These are phyloP conservation scores for Dactylellina parvicollis DNA, from an alignment of 2,329 filamentous ascomycete species.

Conservation along the genomic window DNA sequence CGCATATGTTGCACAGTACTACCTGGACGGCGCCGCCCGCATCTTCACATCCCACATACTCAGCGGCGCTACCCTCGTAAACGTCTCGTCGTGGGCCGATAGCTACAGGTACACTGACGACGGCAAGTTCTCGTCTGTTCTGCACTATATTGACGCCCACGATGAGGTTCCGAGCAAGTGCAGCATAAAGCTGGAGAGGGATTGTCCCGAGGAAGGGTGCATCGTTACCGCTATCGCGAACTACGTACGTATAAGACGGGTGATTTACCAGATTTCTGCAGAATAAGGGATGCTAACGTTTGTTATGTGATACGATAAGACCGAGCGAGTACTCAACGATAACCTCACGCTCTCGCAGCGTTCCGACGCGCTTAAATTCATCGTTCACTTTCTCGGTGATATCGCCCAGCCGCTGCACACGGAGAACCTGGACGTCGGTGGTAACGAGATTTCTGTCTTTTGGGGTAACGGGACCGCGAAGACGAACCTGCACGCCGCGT, in stretches of 20 bases:
- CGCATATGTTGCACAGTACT: slow-evolving; percentile 55
- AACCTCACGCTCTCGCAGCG: slow-evolving; percentile 38
- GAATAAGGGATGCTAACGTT: slow-evolving; percentile 66
- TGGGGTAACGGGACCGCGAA: slow-evolving; percentile 65
- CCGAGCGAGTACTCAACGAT: slow-evolving; percentile 27
- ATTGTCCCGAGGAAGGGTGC: slow-evolving; percentile 71
- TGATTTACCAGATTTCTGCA: slow-evolving; percentile 52
- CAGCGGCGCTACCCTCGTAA: slow-evolving; percentile 66
- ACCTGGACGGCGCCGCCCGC: slow-evolving; percentile 54
- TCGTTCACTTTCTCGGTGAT: slow-evolving; percentile 70
- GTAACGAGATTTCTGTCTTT: slow-evolving; percentile 73
- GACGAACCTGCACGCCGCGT: slow-evolving; percentile 76
- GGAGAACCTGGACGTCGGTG: slow-evolving; percentile 72
- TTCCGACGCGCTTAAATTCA: slow-evolving; percentile 54
- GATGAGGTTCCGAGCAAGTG: slow-evolving; percentile 69
- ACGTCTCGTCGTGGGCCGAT: slow-evolving; percentile 72
- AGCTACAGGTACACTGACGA: slow-evolving; percentile 70
- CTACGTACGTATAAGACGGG: slow-evolving; percentile 62
- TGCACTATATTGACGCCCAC: slow-evolving; percentile 76
- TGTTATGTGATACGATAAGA: slow-evolving; percentile 61
- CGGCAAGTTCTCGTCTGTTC: slow-evolving; percentile 70
- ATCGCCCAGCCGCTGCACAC: slow-evolving; percentile 75
- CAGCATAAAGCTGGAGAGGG: slow-evolving; percentile 69
- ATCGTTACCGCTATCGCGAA: slow-evolving; percentile 70
- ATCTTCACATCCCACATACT: slow-evolving; percentile 67